Conservation (phyloP, 306 rosid genomes). For the Cyamopsis tetragonoloba region DNA sequence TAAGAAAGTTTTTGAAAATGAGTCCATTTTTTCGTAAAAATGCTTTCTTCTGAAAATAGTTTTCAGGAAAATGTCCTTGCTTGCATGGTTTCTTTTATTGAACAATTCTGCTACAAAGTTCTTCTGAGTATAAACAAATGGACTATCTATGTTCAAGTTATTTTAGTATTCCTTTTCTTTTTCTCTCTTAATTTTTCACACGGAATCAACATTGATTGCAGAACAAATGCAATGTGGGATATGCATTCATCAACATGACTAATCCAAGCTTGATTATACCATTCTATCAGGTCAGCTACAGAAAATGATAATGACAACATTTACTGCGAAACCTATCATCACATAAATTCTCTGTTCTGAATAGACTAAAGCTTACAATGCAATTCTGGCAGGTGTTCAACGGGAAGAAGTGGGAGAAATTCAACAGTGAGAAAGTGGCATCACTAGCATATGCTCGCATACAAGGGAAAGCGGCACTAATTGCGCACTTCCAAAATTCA, state of each 20-base stretch:
- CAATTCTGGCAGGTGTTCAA: constrained; percentile 49
- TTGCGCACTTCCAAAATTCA: constrained; percentile 69
- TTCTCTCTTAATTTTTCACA: neutral
- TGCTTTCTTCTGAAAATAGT: neutral
- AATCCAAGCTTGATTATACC: constrained; percentile 62
- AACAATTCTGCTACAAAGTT: neutral
- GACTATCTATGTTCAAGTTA: neutral
- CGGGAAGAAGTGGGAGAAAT: constrained; percentile 75
- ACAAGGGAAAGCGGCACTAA: constrained; percentile 67
- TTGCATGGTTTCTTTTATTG: neutral
- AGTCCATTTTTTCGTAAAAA: neutral
- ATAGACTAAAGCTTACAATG: constrained; percentile 6
- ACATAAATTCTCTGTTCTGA: neutral
- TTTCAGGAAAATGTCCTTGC: neutral
- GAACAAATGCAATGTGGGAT: constrained; percentile 85
- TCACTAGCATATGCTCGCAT: constrained; percentile 69
- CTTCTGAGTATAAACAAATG: neutral
- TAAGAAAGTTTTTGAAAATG: neutral
- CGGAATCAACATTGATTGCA: constrained; percentile 30
- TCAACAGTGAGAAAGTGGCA: constrained; percentile 77
- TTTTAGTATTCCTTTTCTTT: neutral
- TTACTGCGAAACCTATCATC: neutral
- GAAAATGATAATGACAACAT: neutral
- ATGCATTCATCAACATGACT: constrained; percentile 74
- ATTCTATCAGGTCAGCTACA: constrained; percentile 48